These are phyloP conservation scores for Yamadazyma insecticola DNA, from an alignment of 805 yeast species.

Conservation along the genomic window DNA sequence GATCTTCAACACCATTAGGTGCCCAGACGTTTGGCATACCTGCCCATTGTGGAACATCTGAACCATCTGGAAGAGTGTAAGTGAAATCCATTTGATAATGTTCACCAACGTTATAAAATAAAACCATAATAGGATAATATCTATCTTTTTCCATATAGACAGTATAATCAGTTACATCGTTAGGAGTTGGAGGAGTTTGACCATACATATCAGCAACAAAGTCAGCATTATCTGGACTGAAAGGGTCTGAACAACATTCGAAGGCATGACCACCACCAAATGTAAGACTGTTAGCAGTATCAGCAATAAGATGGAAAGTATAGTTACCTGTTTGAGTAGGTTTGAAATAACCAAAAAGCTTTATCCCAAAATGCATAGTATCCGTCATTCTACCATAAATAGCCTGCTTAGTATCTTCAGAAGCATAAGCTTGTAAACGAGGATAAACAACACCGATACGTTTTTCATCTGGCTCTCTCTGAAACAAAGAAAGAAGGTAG, in stretches of 20 bases:
- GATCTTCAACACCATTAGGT: too few species aligned
- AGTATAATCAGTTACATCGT: not conserved
- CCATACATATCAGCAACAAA: not conserved
- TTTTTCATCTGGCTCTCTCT: not conserved
- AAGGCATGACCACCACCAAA: not conserved
- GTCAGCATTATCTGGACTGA: not conserved
- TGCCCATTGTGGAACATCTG: too few species aligned
- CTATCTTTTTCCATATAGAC: not conserved
- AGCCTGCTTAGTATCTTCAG: not conserved
- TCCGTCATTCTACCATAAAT: not conserved
- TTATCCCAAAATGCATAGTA: not conserved
- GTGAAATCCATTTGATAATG: too few species aligned
- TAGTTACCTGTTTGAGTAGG: not conserved
- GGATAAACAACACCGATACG: not conserved
- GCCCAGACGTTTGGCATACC: too few species aligned
- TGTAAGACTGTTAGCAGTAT: not conserved
- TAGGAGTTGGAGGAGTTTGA: not conserved
- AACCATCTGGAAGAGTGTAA: too few species aligned
- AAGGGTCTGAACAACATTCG: not conserved
- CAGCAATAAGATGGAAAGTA: not conserved
- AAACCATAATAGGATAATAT: not conserved
- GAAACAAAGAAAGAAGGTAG: too few species aligned
- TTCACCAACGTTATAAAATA: not conserved
- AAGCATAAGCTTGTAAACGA: not conserved
- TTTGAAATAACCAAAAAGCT: not conserved